Evolutionary conservation across 2,329 filamentous ascomycete genomes (phyloP).

Genomic region (Pseudocercospora crystallina): DNA sequence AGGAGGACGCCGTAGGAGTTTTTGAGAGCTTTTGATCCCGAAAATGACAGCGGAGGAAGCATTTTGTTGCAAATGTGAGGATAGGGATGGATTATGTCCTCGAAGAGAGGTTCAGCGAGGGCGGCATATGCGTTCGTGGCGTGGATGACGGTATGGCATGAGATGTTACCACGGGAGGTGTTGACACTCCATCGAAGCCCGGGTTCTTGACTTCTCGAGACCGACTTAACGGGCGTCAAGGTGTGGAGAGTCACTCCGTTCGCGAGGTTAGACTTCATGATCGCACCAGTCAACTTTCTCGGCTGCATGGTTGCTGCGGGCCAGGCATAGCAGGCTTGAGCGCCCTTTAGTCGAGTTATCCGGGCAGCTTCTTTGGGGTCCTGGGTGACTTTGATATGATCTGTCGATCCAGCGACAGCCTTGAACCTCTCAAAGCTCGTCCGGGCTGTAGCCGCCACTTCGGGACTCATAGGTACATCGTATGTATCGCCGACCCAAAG

Average conservation of each 20-base stretch:
- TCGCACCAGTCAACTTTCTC: slow-evolving; percentile 75
- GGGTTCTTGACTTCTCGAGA: slow-evolving; percentile 20
- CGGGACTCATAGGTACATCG: neutral
- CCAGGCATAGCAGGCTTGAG: slow-evolving; percentile 63
- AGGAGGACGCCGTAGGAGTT: neutral
- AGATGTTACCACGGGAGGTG: slow-evolving; percentile 64
- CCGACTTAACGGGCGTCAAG: slow-evolving; percentile 58
- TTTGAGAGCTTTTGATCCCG: neutral
- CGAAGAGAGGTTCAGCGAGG: neutral
- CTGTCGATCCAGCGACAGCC: slow-evolving; percentile 51
- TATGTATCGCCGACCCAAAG: slow-evolving; percentile 50
- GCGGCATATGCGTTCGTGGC: slow-evolving; percentile 84
- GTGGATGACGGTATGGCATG: slow-evolving; percentile 64
- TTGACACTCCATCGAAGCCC: slow-evolving; percentile 1
- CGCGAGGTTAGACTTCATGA: slow-evolving; percentile 60
- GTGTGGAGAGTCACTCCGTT: slow-evolving; percentile 70
- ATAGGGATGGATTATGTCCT: neutral
- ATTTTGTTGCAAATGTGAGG: slow-evolving; percentile 1
- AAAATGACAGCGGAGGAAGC: neutral
- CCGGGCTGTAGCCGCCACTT: slow-evolving; percentile 43
- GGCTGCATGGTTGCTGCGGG: slow-evolving; percentile 72
- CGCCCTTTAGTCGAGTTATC: slow-evolving; percentile 54
- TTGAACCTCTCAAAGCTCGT: slow-evolving; percentile 61
- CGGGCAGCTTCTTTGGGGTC: slow-evolving; percentile 45
- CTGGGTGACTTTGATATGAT: slow-evolving; percentile 46